Percentiles rank a stretch among this genome's conserved stretches.
Evolutionary conservation across 805 yeast species (phyloP).

Genomic region (Sugiyamaella floridensis): DNA sequence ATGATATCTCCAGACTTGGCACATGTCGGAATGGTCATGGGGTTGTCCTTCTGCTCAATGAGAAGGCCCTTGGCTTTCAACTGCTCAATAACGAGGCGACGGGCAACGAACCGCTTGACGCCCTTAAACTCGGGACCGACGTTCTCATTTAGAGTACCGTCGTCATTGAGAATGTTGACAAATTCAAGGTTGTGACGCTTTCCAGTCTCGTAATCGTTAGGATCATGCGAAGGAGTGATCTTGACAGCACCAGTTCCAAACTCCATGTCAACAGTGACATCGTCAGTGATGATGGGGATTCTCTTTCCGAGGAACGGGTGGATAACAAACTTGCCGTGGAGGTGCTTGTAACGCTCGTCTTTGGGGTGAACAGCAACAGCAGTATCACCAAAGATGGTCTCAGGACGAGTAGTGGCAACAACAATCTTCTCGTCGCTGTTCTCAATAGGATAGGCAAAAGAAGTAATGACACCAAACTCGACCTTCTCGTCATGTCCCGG

Average conservation of each 20-base stretch:
- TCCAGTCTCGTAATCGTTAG: conserved; percentile 94
- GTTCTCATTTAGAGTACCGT: conserved; percentile 81
- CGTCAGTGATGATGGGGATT: conserved; percentile 82
- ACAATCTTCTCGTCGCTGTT: conserved; percentile 77
- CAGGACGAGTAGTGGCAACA: conserved; percentile 98
- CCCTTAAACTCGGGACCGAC: conserved; percentile 89
- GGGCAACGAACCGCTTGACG: conserved; percentile 89
- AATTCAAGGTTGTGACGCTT: conserved; percentile 86
- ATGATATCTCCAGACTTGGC: conserved; percentile 95
- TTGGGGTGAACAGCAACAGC: conserved; percentile 97
- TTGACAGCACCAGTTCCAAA: conserved; percentile 99
- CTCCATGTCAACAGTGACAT: conserved; percentile 97
- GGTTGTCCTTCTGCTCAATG: conserved; percentile 84
- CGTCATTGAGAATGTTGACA: conserved; percentile 85
- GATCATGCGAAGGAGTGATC: conserved; percentile 98
- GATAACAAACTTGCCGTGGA: conserved; percentile 85
- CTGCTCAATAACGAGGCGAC: conserved; percentile 72
- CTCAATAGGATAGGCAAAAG: conserved; percentile 85
- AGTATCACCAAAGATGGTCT: conserved; percentile 96
- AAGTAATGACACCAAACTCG: conserved; percentile 96
- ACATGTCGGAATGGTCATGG: conserved; percentile 91
- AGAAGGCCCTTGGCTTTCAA: conserved; percentile 68
- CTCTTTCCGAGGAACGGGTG: conserved; percentile 86
- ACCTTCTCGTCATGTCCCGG: conserved; percentile 88
- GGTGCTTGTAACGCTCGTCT: conserved; percentile 84